phyloP scores from a whole-genome alignment of 331 rosid genomes.

The Spiraea crenata region DNA sequence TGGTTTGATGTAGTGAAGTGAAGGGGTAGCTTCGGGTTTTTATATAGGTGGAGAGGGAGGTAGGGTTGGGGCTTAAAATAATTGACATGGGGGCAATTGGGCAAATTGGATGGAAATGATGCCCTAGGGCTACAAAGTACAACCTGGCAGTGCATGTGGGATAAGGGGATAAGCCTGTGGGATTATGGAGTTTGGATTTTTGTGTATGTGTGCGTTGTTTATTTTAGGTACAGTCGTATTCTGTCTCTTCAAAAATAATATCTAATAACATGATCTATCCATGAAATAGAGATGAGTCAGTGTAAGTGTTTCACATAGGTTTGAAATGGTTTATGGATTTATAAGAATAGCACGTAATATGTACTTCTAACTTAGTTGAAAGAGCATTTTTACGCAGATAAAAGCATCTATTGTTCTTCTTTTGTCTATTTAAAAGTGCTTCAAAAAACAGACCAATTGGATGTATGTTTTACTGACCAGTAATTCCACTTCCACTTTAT shows the following conservation, averaged over 20 bases:
- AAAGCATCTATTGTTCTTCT: no score
- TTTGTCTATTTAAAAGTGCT: no score
- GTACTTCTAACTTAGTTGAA: no score
- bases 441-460: no score
- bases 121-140: neutral
- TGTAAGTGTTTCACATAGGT: no score
- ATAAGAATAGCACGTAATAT: no score
- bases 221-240: neutral
- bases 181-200: slow-evolving; percentile 30
- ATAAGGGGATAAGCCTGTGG: slow-evolving; percentile 24
- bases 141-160: slow-evolving; percentile 21
- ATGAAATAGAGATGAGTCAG: no score
- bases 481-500: no score
- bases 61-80: slow-evolving; percentile 15
- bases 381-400: no score
- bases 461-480: no score
- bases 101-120: slow-evolving; percentile 31
- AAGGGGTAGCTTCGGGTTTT: neutral
- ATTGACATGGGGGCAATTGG: slow-evolving; percentile 33
- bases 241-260: neutral
- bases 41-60: slow-evolving; percentile 17
- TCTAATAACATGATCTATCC: neutral
- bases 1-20: neutral
- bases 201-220: slow-evolving; percentile 32
- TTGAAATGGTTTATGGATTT: no score